These are phyloP conservation scores for Aspergillus baeticus DNA, from an alignment of 495 filamentous ascomycete species.

Conservation along the genomic window DNA sequence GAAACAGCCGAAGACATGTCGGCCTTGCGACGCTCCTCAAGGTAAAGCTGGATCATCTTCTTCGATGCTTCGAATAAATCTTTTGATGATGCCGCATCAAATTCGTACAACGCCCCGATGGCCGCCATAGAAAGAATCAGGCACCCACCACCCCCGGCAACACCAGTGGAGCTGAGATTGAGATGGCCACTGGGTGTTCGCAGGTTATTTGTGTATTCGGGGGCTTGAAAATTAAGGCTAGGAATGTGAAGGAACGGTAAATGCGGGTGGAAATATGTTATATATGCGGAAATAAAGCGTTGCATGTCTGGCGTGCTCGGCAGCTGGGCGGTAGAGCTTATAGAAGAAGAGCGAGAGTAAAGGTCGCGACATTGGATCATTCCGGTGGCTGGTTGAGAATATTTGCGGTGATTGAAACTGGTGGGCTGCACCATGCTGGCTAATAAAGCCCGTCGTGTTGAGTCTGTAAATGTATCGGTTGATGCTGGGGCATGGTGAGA, in stretches of 20 bases:
- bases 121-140: constrained; percentile 94
- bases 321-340: constrained; percentile 56
- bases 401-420: constrained; percentile 72
- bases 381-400: constrained; percentile 66
- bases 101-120: constrained; percentile 93
- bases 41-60: constrained; percentile 89
- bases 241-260: constrained; percentile 91
- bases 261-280: constrained; percentile 94
- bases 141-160: constrained; percentile 81
- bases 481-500: constrained; percentile 63
- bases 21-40: constrained; percentile 89
- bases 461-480: constrained; percentile 86
- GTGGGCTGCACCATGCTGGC: constrained; percentile 75
- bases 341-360: constrained; percentile 44
- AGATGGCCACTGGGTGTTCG: constrained; percentile 51
- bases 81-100: constrained; percentile 73
- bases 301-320: constrained; percentile 92
- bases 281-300: constrained; percentile 87
- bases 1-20: constrained; percentile 80
- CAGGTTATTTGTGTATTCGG: constrained; percentile 61
- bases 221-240: constrained; percentile 85
- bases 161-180: constrained; percentile 59
- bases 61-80: constrained; percentile 91
- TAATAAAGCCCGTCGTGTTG: constrained; percentile 84
- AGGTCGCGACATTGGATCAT: constrained; percentile 42